phyloP scores from a whole-genome alignment of 1,284 basidiomycete genomes.

The Quambalaria eucalypti region DNA sequence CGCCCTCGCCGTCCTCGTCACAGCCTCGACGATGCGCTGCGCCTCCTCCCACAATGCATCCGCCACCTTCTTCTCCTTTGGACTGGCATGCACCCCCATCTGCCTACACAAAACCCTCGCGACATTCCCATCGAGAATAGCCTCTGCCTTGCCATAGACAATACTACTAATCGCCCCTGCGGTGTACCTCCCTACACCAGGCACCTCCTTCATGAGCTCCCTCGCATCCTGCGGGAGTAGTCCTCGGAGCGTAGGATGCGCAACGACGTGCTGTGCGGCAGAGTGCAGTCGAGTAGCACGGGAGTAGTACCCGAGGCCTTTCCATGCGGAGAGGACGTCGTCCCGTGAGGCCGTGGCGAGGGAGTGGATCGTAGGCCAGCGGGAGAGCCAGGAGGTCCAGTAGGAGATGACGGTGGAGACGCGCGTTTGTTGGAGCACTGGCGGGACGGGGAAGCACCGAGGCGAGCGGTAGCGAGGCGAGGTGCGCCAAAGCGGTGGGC shows the following conservation, averaged over 20 bases:
- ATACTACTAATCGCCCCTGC: conserved; percentile 48
- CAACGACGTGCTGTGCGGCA: conserved; percentile 34
- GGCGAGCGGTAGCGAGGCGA: neutral
- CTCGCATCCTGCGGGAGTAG: conserved; percentile 68
- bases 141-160: conserved; percentile 36
- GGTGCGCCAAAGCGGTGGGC: no score
- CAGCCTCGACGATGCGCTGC: conserved; percentile 22
- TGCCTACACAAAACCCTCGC: conserved; percentile 37
- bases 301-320: conserved; percentile 43
- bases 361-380: conserved; percentile 50
- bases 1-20: neutral
- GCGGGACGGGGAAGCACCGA: neutral
- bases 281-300: conserved; percentile 39
- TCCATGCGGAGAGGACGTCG: conserved; percentile 41
- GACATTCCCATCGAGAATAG: conserved; percentile 43
- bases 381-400: conserved; percentile 38
- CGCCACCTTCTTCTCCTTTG: conserved; percentile 29
- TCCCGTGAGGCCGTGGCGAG: conserved; percentile 59
- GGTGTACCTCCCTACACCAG: conserved; percentile 84
- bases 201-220: conserved; percentile 72
- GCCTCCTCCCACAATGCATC: conserved; percentile 39
- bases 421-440: conserved; percentile 83
- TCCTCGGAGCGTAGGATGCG: conserved; percentile 53
- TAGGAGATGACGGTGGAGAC: conserved; percentile 40
- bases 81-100: conserved; percentile 28